Evolutionary conservation across 345 rosid genomes (phyloP), one percentile per base, ranked within the genome.

Genomic region (Salix viminalis): DNA sequence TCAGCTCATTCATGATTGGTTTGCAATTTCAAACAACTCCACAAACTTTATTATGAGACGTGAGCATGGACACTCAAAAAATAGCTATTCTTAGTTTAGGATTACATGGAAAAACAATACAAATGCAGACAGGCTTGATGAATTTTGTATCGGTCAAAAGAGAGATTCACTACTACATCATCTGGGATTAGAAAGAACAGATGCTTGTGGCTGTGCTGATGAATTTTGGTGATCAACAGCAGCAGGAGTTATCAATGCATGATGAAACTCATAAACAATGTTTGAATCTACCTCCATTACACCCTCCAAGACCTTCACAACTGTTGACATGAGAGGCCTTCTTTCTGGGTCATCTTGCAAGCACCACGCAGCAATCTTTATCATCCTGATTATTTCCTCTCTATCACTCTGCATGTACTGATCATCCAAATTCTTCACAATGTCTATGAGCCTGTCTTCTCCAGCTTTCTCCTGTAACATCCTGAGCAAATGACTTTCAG

Each of bases 291-390:
- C 5, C 24, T 9, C n/a, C 11, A 19, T 54, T 11, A 30, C 36
- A 54, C 62, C 62, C n/a, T 70, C 73, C 13, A 70, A 70, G 1
- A 50, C 23, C 73, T 70, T 70, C 62, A 50, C 73, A 18, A 30
- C 42, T 4, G 26, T 50, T 12, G 73, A 50, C 73, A 70, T 50
- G n/a, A 58, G 21, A 70, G 73, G 73, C 39, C 73, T 70, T 12
- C 14, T 70, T 11, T 37, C 12, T 0, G 60, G 60, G n/a, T 70
- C 73, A 70, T 21, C 32, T 21, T 30, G 73, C 37, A 70, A 70
- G 4, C 73, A 50, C 41, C 73, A 70, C 10, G 56, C 56, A 52
- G 39, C 73, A 70, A 30, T 30, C 54, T 37, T 70, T 54, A 70
- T 70, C 73, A 50, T 70, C 41, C 54, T n/a, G 11, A 19, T 14